phyloP scores from a whole-genome alignment of 768 basidiomycete genomes.

The Psilocybe sp. region DNA sequence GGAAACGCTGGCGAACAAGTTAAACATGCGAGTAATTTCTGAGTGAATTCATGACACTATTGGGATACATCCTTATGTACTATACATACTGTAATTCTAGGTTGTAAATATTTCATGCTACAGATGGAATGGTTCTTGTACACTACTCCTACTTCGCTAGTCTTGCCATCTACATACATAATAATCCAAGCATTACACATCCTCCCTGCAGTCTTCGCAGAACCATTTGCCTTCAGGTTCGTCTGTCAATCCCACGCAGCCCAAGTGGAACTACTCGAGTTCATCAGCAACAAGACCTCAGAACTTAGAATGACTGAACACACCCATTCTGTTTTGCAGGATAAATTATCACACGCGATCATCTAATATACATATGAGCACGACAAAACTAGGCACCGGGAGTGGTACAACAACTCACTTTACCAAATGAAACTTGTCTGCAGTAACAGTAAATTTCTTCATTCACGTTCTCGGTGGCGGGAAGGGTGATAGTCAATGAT shows the following conservation, averaged over 20 bases:
- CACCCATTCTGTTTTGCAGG: slow-evolving; percentile 83
- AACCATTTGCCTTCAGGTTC: slow-evolving; percentile 69
- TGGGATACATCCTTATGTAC: neutral
- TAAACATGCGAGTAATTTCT: slow-evolving; percentile 51
- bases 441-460: slow-evolving; percentile 81
- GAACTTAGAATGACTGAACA: slow-evolving; percentile 25
- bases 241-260: slow-evolving; percentile 58
- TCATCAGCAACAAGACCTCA: neutral
- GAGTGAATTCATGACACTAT: slow-evolving; percentile 13
- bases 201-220: slow-evolving; percentile 60
- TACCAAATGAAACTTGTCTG: slow-evolving; percentile 75
- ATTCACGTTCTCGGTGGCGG: slow-evolving; percentile 25
- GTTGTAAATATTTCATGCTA: neutral
- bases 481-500: slow-evolving; percentile 35
- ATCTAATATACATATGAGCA: slow-evolving; percentile 46
- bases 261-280: slow-evolving; percentile 63
- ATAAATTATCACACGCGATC: slow-evolving; percentile 79
- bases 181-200: slow-evolving; percentile 17
- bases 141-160: no score
- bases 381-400: slow-evolving; percentile 5
- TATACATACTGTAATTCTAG: slow-evolving; percentile 7
- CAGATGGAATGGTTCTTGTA: no score
- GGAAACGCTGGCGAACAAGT: slow-evolving; percentile 81
- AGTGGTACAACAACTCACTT: slow-evolving; percentile 43
- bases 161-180: neutral